Evolutionary conservation across 2,329 filamentous ascomycete genomes (phyloP).

Genomic region (Xylariales sp.): DNA sequence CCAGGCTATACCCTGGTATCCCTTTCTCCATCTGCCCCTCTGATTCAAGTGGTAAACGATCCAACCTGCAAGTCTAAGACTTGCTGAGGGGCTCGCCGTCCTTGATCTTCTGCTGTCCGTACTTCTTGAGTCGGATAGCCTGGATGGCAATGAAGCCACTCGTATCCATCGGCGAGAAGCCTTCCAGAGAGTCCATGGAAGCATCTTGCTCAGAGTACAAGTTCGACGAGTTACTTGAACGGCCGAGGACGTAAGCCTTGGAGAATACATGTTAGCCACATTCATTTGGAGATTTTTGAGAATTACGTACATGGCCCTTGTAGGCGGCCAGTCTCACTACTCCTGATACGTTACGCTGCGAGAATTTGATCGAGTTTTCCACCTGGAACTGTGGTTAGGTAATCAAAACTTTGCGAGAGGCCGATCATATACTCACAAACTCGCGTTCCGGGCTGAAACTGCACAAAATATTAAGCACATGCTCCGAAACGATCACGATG

Average conservation of each 20-base stretch:
- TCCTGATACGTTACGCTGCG: constrained; percentile 47
- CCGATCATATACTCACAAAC: no score
- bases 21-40: no score
- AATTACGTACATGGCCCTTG: constrained; percentile 31
- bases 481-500: no score
- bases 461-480: no score
- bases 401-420: no score
- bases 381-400: background rate
- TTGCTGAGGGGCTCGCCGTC: constrained; percentile 40
- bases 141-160: constrained; percentile 63
- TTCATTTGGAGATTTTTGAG: no score
- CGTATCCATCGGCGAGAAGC: constrained; percentile 37
- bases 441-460: no score
- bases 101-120: constrained; percentile 36
- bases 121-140: constrained; percentile 60
- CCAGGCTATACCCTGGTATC: no score
- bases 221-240: constrained; percentile 41
- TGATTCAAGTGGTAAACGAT: no score
- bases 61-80: no score
- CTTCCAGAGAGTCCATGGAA: constrained; percentile 45
- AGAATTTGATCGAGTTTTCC: constrained; percentile 55
- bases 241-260: constrained; percentile 36
- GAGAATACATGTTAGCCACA: no score
- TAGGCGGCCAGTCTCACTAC: constrained; percentile 13
- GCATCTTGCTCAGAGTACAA: constrained; percentile 46